Base-by-base conservation (phyloP, 1,284 basidiomycete species). In the Ceratobasidium theobromae region DNA sequence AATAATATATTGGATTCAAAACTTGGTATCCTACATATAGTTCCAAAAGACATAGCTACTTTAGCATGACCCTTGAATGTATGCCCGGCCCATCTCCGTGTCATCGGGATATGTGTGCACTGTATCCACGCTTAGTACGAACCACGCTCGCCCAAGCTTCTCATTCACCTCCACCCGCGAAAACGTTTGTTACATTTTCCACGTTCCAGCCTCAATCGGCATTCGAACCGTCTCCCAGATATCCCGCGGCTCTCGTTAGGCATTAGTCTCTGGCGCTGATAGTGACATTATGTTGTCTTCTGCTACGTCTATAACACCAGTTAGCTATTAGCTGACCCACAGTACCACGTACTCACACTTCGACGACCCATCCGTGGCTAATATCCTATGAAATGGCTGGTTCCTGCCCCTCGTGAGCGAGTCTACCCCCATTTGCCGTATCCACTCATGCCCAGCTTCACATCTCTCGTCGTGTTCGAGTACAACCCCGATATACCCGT, bases 401-500 rank as follows among this genome's bases (percentile, higher is more conserved):
- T 79, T 68, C 28, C 78, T 74, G 4, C 82, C 82, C 8, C 76
- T 72, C 28, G 73, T 54, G 21, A 84, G 75, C 3, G 68, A 67
- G 62, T 79, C 76, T 0, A 84, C 76, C 21, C 74, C 71, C 80
- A 82, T 83, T 30, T 76, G 72, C 0, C 49, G 62, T n/a, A 81
- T 81, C 81, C 83, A 84, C 21, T 73, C 75, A 49, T 80, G 78
- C 2, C 75, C 72, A 3, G 79, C 78, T 67, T 71, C 74, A 69
- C 83, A 85, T 1, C 69, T 74, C 4, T 76, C 82, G 73, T 85
- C 81, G 84, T 84, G 86, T 3, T 79, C 79, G 57, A 77, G 75
- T 53, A 86, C 80, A 60, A 79, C 80, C 9, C 81, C 84, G 14
- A 75, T 69, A 69, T 84, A 84, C 3, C 73, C 72, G 64, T 78